Evolutionary conservation across 257 asterid species (phyloP).

Genomic region (Solanum piurae): DNA sequence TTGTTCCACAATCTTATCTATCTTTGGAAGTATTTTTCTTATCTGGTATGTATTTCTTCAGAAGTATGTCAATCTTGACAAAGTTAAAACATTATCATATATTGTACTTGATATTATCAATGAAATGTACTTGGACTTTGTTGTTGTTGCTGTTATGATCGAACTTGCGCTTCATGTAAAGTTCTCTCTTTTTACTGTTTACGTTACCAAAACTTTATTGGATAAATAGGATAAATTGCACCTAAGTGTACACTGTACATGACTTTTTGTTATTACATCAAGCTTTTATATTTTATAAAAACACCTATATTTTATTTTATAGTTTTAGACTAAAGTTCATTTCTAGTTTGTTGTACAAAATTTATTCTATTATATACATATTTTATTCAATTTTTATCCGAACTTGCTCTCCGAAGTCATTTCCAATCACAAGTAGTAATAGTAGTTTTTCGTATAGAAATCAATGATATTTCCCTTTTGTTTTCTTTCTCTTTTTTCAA

Average conservation of each 20-base stretch:
- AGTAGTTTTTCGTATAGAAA: too few species aligned
- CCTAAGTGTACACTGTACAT: background rate
- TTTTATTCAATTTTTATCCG: too few species aligned
- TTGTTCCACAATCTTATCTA: background rate
- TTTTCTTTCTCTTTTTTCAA: too few species aligned
- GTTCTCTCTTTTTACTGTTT: background rate
- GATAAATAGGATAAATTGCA: background rate
- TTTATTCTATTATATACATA: too few species aligned
- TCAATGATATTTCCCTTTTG: background rate
- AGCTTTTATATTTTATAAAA: too few species aligned
- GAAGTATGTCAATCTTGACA: background rate
- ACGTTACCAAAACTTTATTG: background rate
- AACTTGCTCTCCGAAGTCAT: fast-evolving
- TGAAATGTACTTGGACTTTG: background rate
- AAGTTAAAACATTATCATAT: background rate
- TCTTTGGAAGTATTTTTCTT: background rate
- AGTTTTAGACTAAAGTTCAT: too few species aligned
- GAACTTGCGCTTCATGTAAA: background rate
- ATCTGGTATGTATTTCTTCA: background rate
- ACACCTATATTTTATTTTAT: too few species aligned
- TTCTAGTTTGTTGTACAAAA: too few species aligned
- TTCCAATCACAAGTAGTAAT: background rate
- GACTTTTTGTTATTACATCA: background rate
- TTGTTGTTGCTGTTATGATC: background rate
- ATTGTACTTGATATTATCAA: background rate